Base-by-base conservation (phyloP, 2,329 filamentous ascomycete species). In the Bipolaris sorokiniana region DNA sequence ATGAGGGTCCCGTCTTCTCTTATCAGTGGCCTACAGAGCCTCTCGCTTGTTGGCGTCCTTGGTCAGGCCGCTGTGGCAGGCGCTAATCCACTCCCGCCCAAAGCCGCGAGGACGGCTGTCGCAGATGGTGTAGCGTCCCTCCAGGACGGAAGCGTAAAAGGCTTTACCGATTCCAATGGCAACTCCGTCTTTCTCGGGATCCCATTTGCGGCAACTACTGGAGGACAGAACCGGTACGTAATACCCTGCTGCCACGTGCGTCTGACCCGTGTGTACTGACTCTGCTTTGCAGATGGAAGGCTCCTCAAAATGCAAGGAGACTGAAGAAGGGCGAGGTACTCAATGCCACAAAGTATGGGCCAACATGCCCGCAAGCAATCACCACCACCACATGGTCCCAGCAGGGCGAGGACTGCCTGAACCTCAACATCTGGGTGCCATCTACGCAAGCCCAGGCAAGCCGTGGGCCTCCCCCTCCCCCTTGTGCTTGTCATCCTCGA, bases 361-460 rank as follows among this genome's bases (percentile, higher is more conserved):
- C 66, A 4, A 69, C 66, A 36, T 69, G 66, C 45, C 66, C 66
- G 10, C 66, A 69, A 47, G 65, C 66, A 34, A 66, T 69, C 18
- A 61, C 61, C 20, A 64, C 63, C 23, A 62, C 63, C 10, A 46
- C 53, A 9, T 69, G 60, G 53, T 63, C 65, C 10, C 62, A 64
- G 28, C 66, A 69, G 44, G 59, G 51, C 28, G 66, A 69, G 40
- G 76, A 80, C 33, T 80, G 78, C 48, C 58, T 80, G 63, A 80
- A 76, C 58, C 67, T 80, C 5, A 69, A 69, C 44, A 55, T 69
- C 6, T 69, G 66, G 66, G 65, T 49, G 15, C 66, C 66, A 5
- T 51, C 49, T 33, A 20, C 31, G n/a, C 36, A 37, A 5, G 22
- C 28, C 37, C 51, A 52, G 49, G 41, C 36, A 28, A 31, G 37